Conservation (phyloP, 2,329 filamentous ascomycete species). For the Cadophora malorum region DNA sequence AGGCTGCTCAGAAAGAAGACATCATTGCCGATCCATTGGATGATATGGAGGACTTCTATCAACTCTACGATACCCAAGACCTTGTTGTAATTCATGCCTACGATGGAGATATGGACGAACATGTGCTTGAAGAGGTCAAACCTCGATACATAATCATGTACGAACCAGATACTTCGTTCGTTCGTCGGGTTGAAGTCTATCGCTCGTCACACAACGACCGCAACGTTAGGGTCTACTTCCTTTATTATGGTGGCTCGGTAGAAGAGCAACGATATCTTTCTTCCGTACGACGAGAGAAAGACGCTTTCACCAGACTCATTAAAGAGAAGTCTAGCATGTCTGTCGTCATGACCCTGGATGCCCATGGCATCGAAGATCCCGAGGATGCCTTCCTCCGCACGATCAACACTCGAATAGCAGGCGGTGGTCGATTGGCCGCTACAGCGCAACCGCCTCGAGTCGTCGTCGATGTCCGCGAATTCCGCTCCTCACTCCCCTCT, state of each 20-base stretch:
- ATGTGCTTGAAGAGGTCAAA: slow-evolving; percentile 91
- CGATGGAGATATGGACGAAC: slow-evolving; percentile 94
- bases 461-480: slow-evolving; percentile 95
- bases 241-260: slow-evolving; percentile 94
- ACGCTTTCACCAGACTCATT: slow-evolving; percentile 93
- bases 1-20: slow-evolving; percentile 77
- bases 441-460: slow-evolving; percentile 89
- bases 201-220: slow-evolving; percentile 90
- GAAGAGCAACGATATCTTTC: slow-evolving; percentile 95
- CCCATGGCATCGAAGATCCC: slow-evolving; percentile 74
- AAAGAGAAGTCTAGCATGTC: slow-evolving; percentile 95
- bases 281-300: slow-evolving; percentile 91
- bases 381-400: slow-evolving; percentile 93
- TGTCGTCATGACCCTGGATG: slow-evolving; percentile 78
- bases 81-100: slow-evolving; percentile 91
- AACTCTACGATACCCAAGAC: slow-evolving; percentile 90
- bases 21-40: slow-evolving; percentile 81
- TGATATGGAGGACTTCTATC: slow-evolving; percentile 90
- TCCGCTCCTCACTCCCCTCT: slow-evolving; percentile 89
- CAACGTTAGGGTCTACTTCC: slow-evolving; percentile 91
- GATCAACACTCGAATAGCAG: slow-evolving; percentile 95
- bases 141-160: slow-evolving; percentile 99
- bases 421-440: slow-evolving; percentile 82
- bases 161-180: slow-evolving; percentile 93
- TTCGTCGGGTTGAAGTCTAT: slow-evolving; percentile 93